Conservation (phyloP, 371 early-diverging fungal genomes). For the Mucor lusitanicus region DNA sequence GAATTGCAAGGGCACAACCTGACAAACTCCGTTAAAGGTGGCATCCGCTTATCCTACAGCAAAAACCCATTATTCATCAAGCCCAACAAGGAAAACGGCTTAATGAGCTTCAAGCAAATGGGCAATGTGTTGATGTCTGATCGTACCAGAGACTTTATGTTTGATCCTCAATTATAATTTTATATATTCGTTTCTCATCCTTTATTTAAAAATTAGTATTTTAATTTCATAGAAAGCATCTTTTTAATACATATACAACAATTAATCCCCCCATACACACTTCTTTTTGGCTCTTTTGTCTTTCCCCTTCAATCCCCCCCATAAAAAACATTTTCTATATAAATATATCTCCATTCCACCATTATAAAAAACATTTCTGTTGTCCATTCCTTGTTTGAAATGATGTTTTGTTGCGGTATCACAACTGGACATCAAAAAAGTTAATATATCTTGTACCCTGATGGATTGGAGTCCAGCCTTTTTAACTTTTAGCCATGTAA, state of each 20-base stretch:
- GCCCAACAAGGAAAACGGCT: conserved; percentile 54
- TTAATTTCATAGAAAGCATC: conserved; percentile 1
- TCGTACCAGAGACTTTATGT: conserved; percentile 24
- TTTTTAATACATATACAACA: background rate
- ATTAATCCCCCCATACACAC: background rate
- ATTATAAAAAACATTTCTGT: background rate
- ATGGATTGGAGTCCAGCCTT: background rate
- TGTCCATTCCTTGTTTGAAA: background rate
- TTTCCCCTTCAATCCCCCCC: background rate
- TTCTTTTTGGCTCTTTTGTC: too few relatives aligned
- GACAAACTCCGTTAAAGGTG: conserved; percentile 83
- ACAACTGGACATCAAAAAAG: background rate
- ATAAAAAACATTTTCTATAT: background rate
- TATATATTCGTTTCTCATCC: background rate
- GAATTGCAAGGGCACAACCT: conserved; percentile 78
- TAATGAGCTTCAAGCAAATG: conserved; percentile 27
- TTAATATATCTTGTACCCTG: background rate
- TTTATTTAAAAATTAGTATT: background rate
- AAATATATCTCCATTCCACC: background rate
- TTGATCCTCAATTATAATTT: conserved; percentile 31
- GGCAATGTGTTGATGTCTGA: conserved; percentile 21
- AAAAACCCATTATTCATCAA: conserved; percentile 81
- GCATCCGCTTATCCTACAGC: conserved; percentile 86
- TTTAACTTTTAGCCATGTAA: background rate
- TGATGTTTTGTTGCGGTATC: background rate